Base-by-base conservation (phyloP, 805 yeast species). In the Vanderwaltozyma yarrowii region DNA sequence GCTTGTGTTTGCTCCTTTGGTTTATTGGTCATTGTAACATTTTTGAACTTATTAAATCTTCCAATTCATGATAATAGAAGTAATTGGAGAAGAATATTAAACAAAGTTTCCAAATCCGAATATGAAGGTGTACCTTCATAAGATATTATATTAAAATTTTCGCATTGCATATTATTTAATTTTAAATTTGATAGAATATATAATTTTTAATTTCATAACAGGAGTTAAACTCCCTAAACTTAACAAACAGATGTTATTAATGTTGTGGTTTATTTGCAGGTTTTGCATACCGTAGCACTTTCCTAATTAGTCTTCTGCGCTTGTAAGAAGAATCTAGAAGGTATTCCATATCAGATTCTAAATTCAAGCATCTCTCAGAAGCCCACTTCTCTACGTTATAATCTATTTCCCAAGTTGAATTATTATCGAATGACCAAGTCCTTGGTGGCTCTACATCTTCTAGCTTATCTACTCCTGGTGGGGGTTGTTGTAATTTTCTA, bases 41-140 rank as follows among this genome's bases (percentile, higher is more conserved):
- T 68, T 30, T 70, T 81, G 44, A 80, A 76, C 46, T 57, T 78
- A 37, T 68, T 79, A 45, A 60, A 64, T 27, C 71, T 76, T 8
- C 94, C 96, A 1, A 71, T 87, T 16, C 84, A 77, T 46, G 73
- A 73, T 39, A 81, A 80, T 52, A 68, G 83, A 46, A 77, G 71
- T 42, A 68, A 76, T 42, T 78, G 89, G 79, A 74, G 71, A 48
- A 70, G 67, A 36, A 53, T 78, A 7, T 58, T 72, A 26, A 73
- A 73, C 35, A 74, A 74, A 45, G 69, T 69, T 41, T 65, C 77
- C 24, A 73, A 74, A 11, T 62, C 74, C 35, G 92, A 82, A 41
- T 77, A 73, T 47, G 95, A 88, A 57, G 96, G 96, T 4, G 89
- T 85, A 8, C 95, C 96, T 11, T 74, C 86, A 2, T 86, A 53